phyloP scores from a whole-genome alignment of 1,284 basidiomycete species.

The Trametes versicolor region DNA sequence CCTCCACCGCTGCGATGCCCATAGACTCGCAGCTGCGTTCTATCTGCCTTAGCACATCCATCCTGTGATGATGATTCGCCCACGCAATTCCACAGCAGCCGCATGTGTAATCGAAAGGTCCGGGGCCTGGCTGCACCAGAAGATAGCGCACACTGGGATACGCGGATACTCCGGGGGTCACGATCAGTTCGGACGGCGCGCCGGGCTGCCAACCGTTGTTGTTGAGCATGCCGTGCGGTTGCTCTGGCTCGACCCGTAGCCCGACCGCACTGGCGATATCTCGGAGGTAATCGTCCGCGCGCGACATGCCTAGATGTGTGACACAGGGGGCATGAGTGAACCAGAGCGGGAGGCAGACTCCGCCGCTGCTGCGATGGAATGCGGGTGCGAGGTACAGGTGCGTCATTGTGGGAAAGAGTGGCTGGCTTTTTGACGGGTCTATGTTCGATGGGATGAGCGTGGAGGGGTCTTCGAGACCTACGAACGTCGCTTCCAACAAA shows the following conservation, averaged over 20 bases:
- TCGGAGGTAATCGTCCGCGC: neutral
- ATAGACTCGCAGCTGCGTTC: neutral
- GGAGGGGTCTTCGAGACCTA: neutral
- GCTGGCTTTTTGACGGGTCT: neutral
- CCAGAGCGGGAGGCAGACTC: neutral
- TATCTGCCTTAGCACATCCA: neutral
- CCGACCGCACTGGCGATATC: neutral
- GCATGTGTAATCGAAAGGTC: neutral
- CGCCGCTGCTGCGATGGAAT: neutral
- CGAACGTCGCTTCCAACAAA: neutral
- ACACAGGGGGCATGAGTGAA: neutral
- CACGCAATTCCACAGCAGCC: neutral
- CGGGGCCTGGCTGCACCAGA: neutral
- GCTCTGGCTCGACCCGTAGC: neutral
- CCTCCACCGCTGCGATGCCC: neutral
- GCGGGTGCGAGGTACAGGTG: neutral
- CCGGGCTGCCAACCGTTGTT: neutral
- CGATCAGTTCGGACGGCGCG: neutral
- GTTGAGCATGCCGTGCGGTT: too few relatives aligned
- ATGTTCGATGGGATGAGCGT: neutral
- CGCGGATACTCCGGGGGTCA: neutral
- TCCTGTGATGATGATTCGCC: neutral
- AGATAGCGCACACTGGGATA: neutral
- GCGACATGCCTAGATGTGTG: neutral
- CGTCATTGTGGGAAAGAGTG: neutral